Evolutionary conservation across 164 flowering plant genomes (phyloP), one percentile per base, ranked within the genome.

Genomic region (Macadamia integrifolia): DNA sequence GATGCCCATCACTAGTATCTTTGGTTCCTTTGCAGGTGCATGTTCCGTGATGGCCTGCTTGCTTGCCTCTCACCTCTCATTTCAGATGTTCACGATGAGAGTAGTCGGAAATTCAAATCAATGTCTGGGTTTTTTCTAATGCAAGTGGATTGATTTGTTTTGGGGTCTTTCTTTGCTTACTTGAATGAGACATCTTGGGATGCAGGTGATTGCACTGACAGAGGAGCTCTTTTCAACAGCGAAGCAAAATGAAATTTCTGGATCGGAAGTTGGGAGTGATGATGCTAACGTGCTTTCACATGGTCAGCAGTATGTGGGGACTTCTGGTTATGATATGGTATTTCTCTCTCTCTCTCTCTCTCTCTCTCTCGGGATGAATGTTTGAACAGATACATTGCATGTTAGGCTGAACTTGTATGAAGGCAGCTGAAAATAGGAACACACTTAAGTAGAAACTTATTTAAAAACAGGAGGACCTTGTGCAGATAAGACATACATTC

Each of bases 181-280:
- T 48, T 46, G 17, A 58, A 43, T 66, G 72, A 63, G 76, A 66
- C 44, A 75, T 72, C 14, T 74, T 35, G 57, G 65, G 31, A 46
- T 85, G 78, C 86, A 94, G 99, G 99, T 94, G 23, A 92, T 94
- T 81, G 81, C 79, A 32, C 76, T 94, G 82, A 94, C 99, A 9
- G 94, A 94, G 74, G 99, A 94, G 77, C 93, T 94, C 65, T 81
- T 94, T 72, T 86, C 74, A 60, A 92, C 99, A 65, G 90, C 99
- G 67, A 87, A 78, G 75, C 91, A 89, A 80, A 81, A 77, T 77
- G 89, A 82, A 55, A 65, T 72, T 68, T 64, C 86, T 77, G 93
- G 74, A 60, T 71, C 73, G 64, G 77, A 66, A 69, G 66, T 64
- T 65, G 82, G 76, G 46, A 71, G 78, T 30, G 76, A 77, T 77